phyloP scores from a whole-genome alignment of 495 filamentous ascomycete genomes.

The Xylaria palmicola region DNA sequence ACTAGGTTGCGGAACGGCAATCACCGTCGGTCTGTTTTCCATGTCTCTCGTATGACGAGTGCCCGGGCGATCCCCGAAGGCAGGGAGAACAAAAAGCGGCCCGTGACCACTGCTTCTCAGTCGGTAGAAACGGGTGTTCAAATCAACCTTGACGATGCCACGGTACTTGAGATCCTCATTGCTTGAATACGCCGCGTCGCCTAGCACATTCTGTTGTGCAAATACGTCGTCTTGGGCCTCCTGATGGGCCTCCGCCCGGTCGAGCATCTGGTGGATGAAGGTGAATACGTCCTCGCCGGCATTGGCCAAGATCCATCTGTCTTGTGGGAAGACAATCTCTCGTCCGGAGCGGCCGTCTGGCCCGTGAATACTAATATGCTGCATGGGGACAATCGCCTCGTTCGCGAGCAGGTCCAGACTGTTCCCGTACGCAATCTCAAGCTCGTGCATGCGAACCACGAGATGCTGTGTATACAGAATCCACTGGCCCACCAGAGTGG shows the following conservation, averaged over 20 bases:
- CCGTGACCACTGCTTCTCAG: constrained; percentile 37
- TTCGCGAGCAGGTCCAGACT: constrained; percentile 45
- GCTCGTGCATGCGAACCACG: constrained; percentile 47
- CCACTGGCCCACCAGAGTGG: constrained; percentile 50
- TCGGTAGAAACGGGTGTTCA: constrained; percentile 48
- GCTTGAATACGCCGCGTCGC: constrained; percentile 28
- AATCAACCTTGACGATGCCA: constrained; percentile 44
- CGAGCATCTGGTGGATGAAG: constrained; percentile 44
- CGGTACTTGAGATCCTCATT: constrained; percentile 23
- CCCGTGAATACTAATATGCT: constrained; percentile 34
- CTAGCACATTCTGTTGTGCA: constrained; percentile 28
- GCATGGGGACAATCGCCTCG: constrained; percentile 48
- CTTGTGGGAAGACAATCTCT: constrained; percentile 48
- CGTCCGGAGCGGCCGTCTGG: constrained; percentile 39
- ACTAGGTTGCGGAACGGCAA: constrained; percentile 37
- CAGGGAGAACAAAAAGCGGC: constrained; percentile 52
- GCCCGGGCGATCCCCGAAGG: constrained; percentile 43
- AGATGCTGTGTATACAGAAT: constrained; percentile 48
- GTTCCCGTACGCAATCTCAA: constrained; percentile 49
- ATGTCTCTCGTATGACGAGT: constrained; percentile 39
- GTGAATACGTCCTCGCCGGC: constrained; percentile 47
- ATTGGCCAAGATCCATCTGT: constrained; percentile 53
- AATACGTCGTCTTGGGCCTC: constrained; percentile 28
- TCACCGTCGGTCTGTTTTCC: constrained; percentile 46
- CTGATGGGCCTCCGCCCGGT: constrained; percentile 38